Evolutionary conservation across 768 basidiomycete genomes (phyloP), one percentile per base, ranked within the genome.

Genomic region (Naganishia friedmannii): DNA sequence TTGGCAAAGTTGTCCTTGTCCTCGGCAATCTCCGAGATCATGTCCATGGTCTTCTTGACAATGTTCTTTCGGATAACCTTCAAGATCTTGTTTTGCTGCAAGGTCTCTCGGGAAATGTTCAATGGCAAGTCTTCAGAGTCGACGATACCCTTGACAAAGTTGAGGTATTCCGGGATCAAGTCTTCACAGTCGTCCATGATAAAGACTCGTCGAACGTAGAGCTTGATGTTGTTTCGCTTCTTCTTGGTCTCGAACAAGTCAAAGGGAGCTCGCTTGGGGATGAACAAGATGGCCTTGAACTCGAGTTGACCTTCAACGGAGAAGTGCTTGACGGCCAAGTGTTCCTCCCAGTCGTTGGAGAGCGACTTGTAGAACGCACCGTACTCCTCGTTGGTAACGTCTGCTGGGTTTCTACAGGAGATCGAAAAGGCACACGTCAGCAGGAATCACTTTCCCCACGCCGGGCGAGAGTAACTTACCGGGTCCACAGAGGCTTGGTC

Each of bases 191-290:
- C 94, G 84, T 99, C 96, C 92, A 96, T 97, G 87, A 99, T 98
- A 87, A 99, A 98, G 79, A 98, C 95, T 69, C 96, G 93, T 86
- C 96, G 92, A 77, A 99, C 96, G 82, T 98, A 99, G 82, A 99
- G 93, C 85, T 99, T 99, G 87, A 99, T 98, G 90, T 98, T 98
- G 88, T 97, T 97, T 79, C 95, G 92, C 88, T 98, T 98, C 91
- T 98, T 98, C 90, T 99, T 98, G 72, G 91, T 91, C 86, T 99
- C 96, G 85, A 99, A 99, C 82, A 99, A 90, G 80, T 99, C 96
- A 83, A 98, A 98, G 65, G 96, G 96, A 53, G 95, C 96, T 72
- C 93, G 93, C 84, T 96, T 98, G 75, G 95, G 95, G 74, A 97
- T 85, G 85, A 87, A 99, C 77, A 99, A 89, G 82, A 99, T 95